Evolutionary conservation across 352 stramenopile species (phyloP), one percentile per base, ranked within the genome.

Genomic region (Globisporangium canariense): DNA sequence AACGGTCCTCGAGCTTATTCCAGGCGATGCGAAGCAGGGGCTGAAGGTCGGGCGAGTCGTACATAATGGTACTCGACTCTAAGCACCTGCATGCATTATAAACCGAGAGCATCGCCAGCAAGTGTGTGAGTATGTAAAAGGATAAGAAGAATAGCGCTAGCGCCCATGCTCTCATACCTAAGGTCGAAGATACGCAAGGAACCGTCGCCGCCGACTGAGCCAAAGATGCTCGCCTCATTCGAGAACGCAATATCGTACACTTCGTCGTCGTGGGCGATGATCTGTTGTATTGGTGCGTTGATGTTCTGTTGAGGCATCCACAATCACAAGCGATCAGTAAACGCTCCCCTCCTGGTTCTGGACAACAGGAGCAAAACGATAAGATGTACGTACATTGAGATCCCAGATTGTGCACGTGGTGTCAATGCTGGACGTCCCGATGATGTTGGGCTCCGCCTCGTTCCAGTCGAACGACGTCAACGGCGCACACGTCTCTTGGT

Each of bases 331-430:
- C 22, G 25, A 56, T 34, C 22, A 54, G 47, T n/a, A 16, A 54
- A 20, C 32, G 22, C 4, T 28, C 28, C 7, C 20, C 32, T 16
- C 22, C 22, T 46, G 14, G 40, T n/a, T 46, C 5, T n/a, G 14
- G 4, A 7, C 14, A 46, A 18, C 14, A n/a, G n/a, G 11, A 40
- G 40, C 32, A 43, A 36, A 61, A 25, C 4, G 22, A 58, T 22
- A 30, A 18, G 52, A 58, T 7, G 53, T 14, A 49, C 91, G 68
- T 60, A 98, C 93, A 45, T 94, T 95, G 49, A 99, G 76, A 68
- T 99, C 97, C 97, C 97, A 99, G 62, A 99, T 98, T 14, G 97
- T 99, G 79, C 97, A 99, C 5, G 97, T 99, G 10, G 93, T 99
- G 63, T 99, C 97, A 64, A 99, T 99, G 54, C 83, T 98, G 4